Evolutionary conservation across 192 early-diverging fungal species (phyloP), one percentile per base, ranked within the genome.

Genomic region (Entomortierella beljakovae): DNA sequence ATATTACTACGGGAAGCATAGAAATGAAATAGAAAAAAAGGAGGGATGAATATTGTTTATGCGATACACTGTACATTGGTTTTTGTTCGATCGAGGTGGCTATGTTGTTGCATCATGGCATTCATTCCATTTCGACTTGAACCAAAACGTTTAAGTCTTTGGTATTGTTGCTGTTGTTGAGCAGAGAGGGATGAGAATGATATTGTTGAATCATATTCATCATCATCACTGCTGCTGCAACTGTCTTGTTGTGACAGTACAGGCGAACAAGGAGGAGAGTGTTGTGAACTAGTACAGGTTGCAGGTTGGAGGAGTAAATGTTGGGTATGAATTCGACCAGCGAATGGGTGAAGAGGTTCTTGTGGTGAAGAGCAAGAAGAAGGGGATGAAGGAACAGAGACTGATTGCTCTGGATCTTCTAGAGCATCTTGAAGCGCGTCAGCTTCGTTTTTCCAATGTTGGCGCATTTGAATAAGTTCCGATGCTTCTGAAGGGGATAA

Each of bases 391-490:
- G 42, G 16, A 2, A 53, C 53, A 43, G n/a, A n/a, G n/a, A n/a
- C n/a, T n/a, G n/a, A n/a, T n/a, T 51, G 34, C 15, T 69, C 42
- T 38, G 20, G 10, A 42, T n/a, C 28, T 20, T 66, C 35, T 25
- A 9, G 10, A 50, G n/a, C 18, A 50, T 18, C 20, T 16, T 18
- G 49, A 23, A 23, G 59, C 18, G 49, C 29, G 16, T 37, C 32
- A 25, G 74, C 70, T 55, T 83, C 70, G 33, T 73, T 62, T 15
- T 57, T 53, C 68, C 70, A 80, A 48, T 70, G 56, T 38, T 50
- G 42, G 26, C 75, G 64, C 56, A 83, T 48, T 29, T 83, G 61
- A 23, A 73, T 34, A 9, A 83, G 61, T 54, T 83, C 82, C 6
- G 67, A 61, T 18, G 55, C 53, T 35, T 83, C 82, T 15, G 71